phyloP scores from a whole-genome alignment of 345 rosid genomes.

The Eucalyptus brandiana region DNA sequence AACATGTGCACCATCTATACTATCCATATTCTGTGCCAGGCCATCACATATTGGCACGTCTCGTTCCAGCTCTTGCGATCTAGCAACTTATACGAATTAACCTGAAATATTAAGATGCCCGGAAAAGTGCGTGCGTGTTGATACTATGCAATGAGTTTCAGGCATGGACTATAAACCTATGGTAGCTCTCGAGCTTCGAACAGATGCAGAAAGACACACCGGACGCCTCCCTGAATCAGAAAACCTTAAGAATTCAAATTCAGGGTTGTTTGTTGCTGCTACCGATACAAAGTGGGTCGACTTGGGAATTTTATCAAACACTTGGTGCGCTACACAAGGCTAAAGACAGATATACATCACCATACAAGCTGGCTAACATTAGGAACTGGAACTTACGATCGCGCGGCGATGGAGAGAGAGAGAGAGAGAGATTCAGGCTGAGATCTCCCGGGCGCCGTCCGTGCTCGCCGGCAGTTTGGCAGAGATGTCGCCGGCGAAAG shows the following conservation, averaged over 20 bases:
- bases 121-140: background rate
- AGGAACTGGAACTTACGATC: background rate
- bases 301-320: background rate
- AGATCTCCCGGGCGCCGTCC: background rate
- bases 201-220: background rate
- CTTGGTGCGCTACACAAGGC: background rate
- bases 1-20: background rate
- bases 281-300: background rate
- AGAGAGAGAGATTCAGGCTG: background rate
- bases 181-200: background rate
- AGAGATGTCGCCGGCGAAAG: background rate
- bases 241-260: background rate
- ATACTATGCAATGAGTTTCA: background rate
- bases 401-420: background rate
- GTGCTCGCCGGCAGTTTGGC: background rate
- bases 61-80: background rate
- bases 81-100: background rate
- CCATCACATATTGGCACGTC: background rate
- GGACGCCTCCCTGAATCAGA: background rate
- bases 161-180: background rate
- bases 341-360: background rate
- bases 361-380: background rate
- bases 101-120: background rate
- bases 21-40: background rate
- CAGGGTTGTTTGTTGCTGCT: background rate